Evolutionary conservation across 2,329 filamentous ascomycete genomes (phyloP).

Genomic region (Ascochyta pisi): DNA sequence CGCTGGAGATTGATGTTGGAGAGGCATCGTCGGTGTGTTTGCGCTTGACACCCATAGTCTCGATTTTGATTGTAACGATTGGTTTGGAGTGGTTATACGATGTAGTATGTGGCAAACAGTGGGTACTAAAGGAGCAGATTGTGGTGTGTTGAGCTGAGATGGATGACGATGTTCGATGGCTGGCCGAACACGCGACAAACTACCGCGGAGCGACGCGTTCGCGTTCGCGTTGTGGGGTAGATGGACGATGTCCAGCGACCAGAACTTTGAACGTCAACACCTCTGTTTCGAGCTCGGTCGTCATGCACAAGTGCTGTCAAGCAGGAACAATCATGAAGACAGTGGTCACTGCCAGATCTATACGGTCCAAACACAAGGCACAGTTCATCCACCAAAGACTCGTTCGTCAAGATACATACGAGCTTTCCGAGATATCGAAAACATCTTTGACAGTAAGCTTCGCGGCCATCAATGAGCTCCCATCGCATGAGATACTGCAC

Average conservation of each 20-base stretch:
- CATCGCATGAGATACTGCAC: not conserved
- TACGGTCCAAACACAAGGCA: not conserved
- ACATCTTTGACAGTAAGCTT: not conserved
- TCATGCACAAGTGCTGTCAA: not conserved
- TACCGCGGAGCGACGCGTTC: constrained; percentile 27
- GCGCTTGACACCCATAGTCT: constrained; percentile 63
- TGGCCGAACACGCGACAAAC: constrained; percentile 28
- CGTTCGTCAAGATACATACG: not conserved
- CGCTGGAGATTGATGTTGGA: constrained; percentile 52
- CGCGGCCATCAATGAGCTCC: not conserved
- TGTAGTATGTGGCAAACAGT: not conserved
- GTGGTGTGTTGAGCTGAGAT: constrained; percentile 9
- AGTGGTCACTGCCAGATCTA: too few relatives aligned
- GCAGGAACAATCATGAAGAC: too few relatives aligned
- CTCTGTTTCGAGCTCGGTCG: not conserved
- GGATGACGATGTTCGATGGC: constrained; percentile 33
- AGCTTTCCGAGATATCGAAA: not conserved
- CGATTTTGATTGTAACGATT: not conserved
- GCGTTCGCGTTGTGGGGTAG: constrained; percentile 32
- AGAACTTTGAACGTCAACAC: not conserved
- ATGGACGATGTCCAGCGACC: not conserved
- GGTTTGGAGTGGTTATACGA: not conserved
- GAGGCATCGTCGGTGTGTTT: constrained; percentile 61
- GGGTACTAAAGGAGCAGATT: not conserved
- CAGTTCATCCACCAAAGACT: not conserved